Base-by-base conservation (phyloP, 1,284 basidiomycete species). In the Irpex lacteus region DNA sequence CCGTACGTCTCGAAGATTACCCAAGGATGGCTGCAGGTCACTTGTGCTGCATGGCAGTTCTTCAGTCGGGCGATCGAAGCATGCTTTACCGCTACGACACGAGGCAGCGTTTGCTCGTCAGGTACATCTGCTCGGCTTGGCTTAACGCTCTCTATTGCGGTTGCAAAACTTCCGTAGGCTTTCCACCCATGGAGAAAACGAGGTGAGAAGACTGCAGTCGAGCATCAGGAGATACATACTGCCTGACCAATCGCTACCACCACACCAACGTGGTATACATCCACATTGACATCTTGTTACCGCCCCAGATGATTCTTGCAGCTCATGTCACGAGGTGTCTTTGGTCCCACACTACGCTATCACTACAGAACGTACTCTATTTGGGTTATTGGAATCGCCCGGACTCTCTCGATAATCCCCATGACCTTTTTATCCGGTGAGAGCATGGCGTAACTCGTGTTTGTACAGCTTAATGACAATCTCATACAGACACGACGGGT, bases 341-440 rank as follows among this genome's bases (percentile, higher is more conserved):
- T 19, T 56, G 34, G 34, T 34, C 54, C 54, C 54, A 56, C 54
- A 56, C 8, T 56, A 34, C 26, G 54, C 34, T 56, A 56, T 56
- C 26, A 18, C 19, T 15, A 56, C 26, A 32, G 34, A 15, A 15
- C 32, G 54, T 32, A 26, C 32, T 56, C 54, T 32, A 18, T 56
- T 32, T 21, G 54, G 19, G 26, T 36, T 13, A 9, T 34, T 56
- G 54, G 26, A 21, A 56, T 56, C 15, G 19, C 8, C 50, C 54
- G 54, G 60, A 55, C 50, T 21, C 60, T 61, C 18, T 13, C 53
- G 55, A 57, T 34, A 37, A 36, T 21, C 59, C 64, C 56, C 61
- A 65, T 65, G 64, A 65, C 61, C 57, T 44, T 38, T 62, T 62
- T 65, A 59, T 65, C 64, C 61, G 64, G 64, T 57, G 60, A 62